phyloP scores from a whole-genome alignment of 352 stramenopile genomes.

The Albugo laibachii region DNA sequence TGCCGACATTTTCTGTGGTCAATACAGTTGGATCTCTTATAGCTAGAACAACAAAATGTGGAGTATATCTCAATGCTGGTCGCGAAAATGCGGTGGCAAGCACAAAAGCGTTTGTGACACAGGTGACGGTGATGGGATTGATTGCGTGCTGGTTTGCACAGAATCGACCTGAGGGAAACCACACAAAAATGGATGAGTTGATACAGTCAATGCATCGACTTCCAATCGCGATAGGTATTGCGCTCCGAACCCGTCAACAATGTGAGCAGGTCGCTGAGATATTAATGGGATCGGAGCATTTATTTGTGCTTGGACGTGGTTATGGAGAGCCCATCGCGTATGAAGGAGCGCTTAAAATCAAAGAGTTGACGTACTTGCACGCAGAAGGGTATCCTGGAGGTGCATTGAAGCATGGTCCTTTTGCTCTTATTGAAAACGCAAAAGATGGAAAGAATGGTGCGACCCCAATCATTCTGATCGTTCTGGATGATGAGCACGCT shows the following conservation, averaged over 20 bases:
- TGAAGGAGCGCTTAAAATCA: constrained; percentile 97
- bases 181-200: constrained; percentile 69
- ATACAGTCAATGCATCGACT: constrained; percentile 93
- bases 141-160: constrained; percentile 86
- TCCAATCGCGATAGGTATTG: constrained; percentile 96
- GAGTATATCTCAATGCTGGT: constrained; percentile 96
- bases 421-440: constrained; percentile 93
- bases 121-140: constrained; percentile 85
- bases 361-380: constrained; percentile 98
- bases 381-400: constrained; percentile 95
- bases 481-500: constrained; percentile 94
- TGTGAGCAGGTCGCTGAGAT: constrained; percentile 79
- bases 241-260: constrained; percentile 82
- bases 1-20: constrained; percentile 86
- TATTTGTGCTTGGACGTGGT: constrained; percentile 91
- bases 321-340: constrained; percentile 89
- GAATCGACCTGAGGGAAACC: constrained; percentile 64
- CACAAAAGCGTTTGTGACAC: constrained; percentile 98
- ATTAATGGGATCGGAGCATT: constrained; percentile 81
- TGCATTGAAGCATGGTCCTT: constrained; percentile 96
- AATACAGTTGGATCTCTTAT: constrained; percentile 97
- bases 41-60: constrained; percentile 82
- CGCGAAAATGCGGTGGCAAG: constrained; percentile 95
- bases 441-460: constrained; percentile 87
- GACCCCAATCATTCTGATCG: constrained; percentile 94